Evolutionary conservation across 1,284 basidiomycete species (phyloP).

Genomic region (Erythrobasidium hasegawianum): DNA sequence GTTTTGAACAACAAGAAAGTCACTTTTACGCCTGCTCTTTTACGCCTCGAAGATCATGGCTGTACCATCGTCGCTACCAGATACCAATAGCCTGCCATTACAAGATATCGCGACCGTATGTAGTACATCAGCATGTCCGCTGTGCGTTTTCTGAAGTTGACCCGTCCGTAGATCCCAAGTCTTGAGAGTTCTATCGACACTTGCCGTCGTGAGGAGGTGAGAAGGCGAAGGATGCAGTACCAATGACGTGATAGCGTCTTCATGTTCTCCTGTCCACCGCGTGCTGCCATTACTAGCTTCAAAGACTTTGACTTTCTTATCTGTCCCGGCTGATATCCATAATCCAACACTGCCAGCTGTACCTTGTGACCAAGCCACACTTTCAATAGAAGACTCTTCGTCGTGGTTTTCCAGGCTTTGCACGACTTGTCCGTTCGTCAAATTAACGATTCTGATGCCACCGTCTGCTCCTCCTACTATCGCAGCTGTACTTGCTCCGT

Average conservation of each 20-base stretch:
- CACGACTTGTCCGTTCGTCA: slow-evolving; percentile 80
- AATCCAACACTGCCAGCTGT: slow-evolving; percentile 47
- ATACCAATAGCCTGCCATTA: slow-evolving; percentile 49
- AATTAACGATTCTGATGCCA: slow-evolving; percentile 74
- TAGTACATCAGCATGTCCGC: slow-evolving; percentile 77
- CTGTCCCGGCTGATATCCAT: slow-evolving; percentile 77
- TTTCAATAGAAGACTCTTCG: slow-evolving; percentile 79
- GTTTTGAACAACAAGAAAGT: not conserved
- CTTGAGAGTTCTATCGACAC: slow-evolving; percentile 76
- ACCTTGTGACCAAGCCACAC: slow-evolving; percentile 71
- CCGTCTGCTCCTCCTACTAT: slow-evolving; percentile 84
- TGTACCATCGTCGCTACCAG: slow-evolving; percentile 49
- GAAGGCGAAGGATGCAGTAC: slow-evolving; percentile 62
- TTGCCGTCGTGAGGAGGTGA: slow-evolving; percentile 73
- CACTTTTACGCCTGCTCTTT: too few relatives aligned
- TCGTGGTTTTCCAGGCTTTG: slow-evolving; percentile 78
- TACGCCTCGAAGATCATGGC: slow-evolving; percentile 44
- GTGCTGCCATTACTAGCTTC: slow-evolving; percentile 80
- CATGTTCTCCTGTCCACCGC: slow-evolving; percentile 72
- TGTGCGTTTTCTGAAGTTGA: slow-evolving; percentile 68
- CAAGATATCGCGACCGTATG: slow-evolving; percentile 64
- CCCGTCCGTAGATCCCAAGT: slow-evolving; percentile 94
- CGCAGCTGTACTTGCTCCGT: slow-evolving; percentile 76
- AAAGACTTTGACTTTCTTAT: slow-evolving; percentile 92
- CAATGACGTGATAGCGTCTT: slow-evolving; percentile 82